Base-by-base conservation (phyloP, 805 yeast genomes). In the Schwanniomyces vanrijiae region DNA sequence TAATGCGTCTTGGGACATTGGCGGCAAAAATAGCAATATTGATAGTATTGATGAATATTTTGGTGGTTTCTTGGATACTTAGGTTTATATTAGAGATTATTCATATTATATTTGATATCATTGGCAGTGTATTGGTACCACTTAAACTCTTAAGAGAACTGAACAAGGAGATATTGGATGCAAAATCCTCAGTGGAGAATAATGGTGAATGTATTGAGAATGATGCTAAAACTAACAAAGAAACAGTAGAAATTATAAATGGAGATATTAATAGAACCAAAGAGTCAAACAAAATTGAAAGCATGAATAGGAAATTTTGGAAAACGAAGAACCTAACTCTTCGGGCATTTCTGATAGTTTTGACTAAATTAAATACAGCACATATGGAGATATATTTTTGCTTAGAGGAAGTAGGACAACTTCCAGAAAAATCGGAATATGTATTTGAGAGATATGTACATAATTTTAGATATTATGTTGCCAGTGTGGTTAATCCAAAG, bases 371-470 rank as follows among this genome's bases (percentile, higher is more conserved):
- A 13, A 14, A 16, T 18, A 14, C 20, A 16, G 7, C 19, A 14
- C 35, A 31, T 2, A 14, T 31, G 35, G 35, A 20, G 8, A 20
- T 37, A 13, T 21, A 37, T 20, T 20, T n/a, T 9, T 21, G 39
- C n/a, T 37, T 37, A 20, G 39, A 37, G 20, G 39, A 37, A 21
- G 39, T 37, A 7, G 24, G 21, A 14, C 19, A 41, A 2, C 16
- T 41, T 5, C 37, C 44, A 3, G 46, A 46, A 26, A 52, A 49
- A 24, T 48, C 77, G 1, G 73, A 64, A 40, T 75, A 73, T 49
- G 58, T 68, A 35, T 65, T 66, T 50, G 75, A 73, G 48, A 52
- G 75, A 40, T 70, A 70, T 45, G 41, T 71, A 5, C 49, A 65
- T 7, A 72, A 74, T 50, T 61, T 68, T 10, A 75, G 73, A 0